Evolutionary conservation across 768 basidiomycete species (phyloP).

Genomic region (Lepiota subincarnata): DNA sequence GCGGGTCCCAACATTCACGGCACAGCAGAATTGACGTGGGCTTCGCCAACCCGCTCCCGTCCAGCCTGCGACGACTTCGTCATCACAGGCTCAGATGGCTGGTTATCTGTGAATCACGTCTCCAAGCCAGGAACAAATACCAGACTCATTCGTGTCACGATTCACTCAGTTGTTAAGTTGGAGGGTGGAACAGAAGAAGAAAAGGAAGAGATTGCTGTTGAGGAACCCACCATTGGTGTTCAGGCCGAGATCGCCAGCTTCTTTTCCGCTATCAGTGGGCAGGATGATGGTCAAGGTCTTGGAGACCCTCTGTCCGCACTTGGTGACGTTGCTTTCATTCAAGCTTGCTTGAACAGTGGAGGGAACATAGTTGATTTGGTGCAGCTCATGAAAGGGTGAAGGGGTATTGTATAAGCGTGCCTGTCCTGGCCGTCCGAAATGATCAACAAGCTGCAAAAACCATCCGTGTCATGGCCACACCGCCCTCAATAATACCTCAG

Average conservation of each 20-base stretch:
- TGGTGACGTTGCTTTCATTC: constrained; percentile 73
- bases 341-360: constrained; percentile 68
- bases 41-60: constrained; percentile 43
- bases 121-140: constrained; percentile 18
- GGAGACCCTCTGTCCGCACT: constrained; percentile 64
- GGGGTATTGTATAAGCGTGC: background rate
- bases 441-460: too few relatives aligned
- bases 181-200: constrained; percentile 39
- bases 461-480: too few relatives aligned
- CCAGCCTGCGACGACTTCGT: constrained; percentile 37
- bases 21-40: constrained; percentile 59
- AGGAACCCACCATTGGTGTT: constrained; percentile 49
- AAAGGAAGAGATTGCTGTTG: constrained; percentile 48
- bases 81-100: constrained; percentile 62
- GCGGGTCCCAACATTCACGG: constrained; percentile 53
- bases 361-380: constrained; percentile 57
- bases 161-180: constrained; percentile 33
- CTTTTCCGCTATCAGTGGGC: constrained; percentile 48
- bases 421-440: background rate
- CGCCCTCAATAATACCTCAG: too few relatives aligned
- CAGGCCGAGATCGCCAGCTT: constrained; percentile 55
- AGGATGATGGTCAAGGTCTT: constrained; percentile 40
- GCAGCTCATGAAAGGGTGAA: constrained; percentile 24
- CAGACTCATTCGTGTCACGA: constrained; percentile 31
- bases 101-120: constrained; percentile 43